Evolutionary conservation across 225 moss, liverwort and hornwort species (phyloP), one percentile per base, ranked within the genome.

Genomic region (Takakia lepidozioides): DNA sequence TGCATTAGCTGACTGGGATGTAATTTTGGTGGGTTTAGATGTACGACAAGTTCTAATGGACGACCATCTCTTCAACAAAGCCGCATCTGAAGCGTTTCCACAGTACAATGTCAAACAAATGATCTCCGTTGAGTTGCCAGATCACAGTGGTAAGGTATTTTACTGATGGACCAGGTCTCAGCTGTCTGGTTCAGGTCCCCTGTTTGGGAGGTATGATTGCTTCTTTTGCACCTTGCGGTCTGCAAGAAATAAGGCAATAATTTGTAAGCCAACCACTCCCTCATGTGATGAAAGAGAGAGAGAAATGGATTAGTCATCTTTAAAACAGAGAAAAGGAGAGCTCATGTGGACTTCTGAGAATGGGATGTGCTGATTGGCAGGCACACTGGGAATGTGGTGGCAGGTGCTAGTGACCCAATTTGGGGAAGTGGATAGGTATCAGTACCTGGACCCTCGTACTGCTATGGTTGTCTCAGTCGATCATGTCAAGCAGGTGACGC

Each of bases 311-410:
- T n/a, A 14, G 19, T 11, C 10, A 1, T 24, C 28, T 15, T 25
- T 18, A 26, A 19, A 32, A 4, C 27, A 29, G 46, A 41, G 67
- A 18, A 8, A 49, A 28, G 66, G 57, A 45, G 56, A 73, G 76
- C 70, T 63, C 60, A 55, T 71, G 78, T 82, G 76, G 63, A 72
- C 64, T 71, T 82, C 85, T 98, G 91, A 85, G 87, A 86, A 67
- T 68, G 81, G 75, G 70, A 78, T 98, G 68, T 84, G 81, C 86
- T 90, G 80, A 90, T 86, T 89, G 86, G 89, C 84, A 89, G 84
- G 93, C 81, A 82, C 86, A 78, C 81, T 88, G 84, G 82, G 77
- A 83, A 83, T 91, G 91, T 91, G 91, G 82, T 91, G 83, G 58
- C 85, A 98, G 98, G 98, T 98, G 66, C 85, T 98, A 45, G 76